Percentiles rank a stretch among this genome's conserved stretches.
These are phyloP conservation scores for Marchantia polymorpha DNA, from an alignment of 225 moss, liverwort and hornwort species.

Conservation along the genomic window DNA sequence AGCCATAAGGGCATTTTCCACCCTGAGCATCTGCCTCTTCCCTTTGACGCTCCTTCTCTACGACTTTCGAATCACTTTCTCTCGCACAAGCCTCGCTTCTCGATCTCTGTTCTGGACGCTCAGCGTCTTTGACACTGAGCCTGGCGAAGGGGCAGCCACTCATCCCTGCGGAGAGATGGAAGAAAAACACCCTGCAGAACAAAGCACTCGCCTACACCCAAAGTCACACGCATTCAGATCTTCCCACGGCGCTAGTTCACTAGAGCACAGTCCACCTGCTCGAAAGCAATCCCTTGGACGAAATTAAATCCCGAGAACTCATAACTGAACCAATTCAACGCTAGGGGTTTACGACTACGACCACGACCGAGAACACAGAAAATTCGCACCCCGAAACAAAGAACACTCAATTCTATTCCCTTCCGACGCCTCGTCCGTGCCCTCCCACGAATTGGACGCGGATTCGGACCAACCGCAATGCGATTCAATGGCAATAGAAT, in stretches of 20 bases:
- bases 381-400: too few relatives aligned
- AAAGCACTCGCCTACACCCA: not conserved
- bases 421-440: too few relatives aligned
- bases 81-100: not conserved
- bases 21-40: slow-evolving; percentile 31
- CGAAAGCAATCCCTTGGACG: too few relatives aligned
- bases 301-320: too few relatives aligned
- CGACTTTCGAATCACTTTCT: not conserved
- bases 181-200: not conserved
- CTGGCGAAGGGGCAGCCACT: slow-evolving; percentile 45
- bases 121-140: slow-evolving; percentile 36
- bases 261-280: too few relatives aligned
- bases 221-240: not conserved
- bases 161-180: slow-evolving; percentile 25
- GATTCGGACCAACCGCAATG: too few relatives aligned
- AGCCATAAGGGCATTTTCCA: slow-evolving; percentile 83
- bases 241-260: not conserved
- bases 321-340: too few relatives aligned
- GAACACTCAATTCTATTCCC: too few relatives aligned
- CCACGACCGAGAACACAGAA: too few relatives aligned
- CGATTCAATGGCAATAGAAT: too few relatives aligned
- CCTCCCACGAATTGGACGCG: too few relatives aligned
- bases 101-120: slow-evolving; percentile 25
- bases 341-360: too few relatives aligned
- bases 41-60: slow-evolving; percentile 23